Conservation (phyloP, 225 moss, liverwort and hornwort species). For the Sphagnum tenellum region DNA sequence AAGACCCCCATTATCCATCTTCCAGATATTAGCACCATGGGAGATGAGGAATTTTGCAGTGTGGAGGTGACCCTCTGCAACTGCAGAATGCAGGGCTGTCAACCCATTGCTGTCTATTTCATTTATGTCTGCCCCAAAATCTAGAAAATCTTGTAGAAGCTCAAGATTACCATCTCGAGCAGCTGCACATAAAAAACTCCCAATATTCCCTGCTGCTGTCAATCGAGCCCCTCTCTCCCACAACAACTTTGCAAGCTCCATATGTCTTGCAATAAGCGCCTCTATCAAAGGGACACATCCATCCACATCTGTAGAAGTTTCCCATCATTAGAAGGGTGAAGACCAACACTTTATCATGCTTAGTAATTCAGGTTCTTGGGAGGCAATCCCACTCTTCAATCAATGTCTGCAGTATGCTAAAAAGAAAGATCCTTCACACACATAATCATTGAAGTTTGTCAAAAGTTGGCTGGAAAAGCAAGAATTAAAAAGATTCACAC, state of each 20-base stretch:
- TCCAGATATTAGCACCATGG: conserved; percentile 48
- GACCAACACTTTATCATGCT: too few relatives aligned
- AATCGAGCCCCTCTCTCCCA: conserved; percentile 57
- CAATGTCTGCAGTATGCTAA: too few relatives aligned
- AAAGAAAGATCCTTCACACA: too few relatives aligned
- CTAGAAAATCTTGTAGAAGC: conserved; percentile 50
- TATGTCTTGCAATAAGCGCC: conserved; percentile 44
- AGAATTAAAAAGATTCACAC: too few relatives aligned
- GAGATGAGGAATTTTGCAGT: conserved; percentile 59
- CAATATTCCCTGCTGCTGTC: conserved; percentile 37
- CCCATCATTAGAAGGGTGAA: too few relatives aligned
- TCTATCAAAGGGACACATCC: conserved; percentile 62
- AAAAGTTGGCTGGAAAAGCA: too few relatives aligned
- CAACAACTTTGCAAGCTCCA: conserved; percentile 32
- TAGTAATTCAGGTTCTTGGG: too few relatives aligned
- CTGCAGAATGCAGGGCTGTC: conserved; percentile 66
- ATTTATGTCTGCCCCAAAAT: conserved; percentile 64
- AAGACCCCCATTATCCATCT: conserved; percentile 30
- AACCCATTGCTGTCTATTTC: conserved; percentile 32
- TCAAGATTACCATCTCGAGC: conserved; percentile 36
- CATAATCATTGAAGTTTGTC: too few relatives aligned
- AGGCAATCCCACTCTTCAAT: too few relatives aligned
- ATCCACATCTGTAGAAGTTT: conserved; percentile 40
- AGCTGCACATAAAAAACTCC: conserved; percentile 38
- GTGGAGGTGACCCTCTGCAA: conserved; percentile 31